A percentile compares a stretch with the other conserved stretches of the same genome.
These are phyloP conservation scores for Aureobasidium subglaciale DNA, from an alignment of 2,329 filamentous ascomycete species.

Conservation along the genomic window DNA sequence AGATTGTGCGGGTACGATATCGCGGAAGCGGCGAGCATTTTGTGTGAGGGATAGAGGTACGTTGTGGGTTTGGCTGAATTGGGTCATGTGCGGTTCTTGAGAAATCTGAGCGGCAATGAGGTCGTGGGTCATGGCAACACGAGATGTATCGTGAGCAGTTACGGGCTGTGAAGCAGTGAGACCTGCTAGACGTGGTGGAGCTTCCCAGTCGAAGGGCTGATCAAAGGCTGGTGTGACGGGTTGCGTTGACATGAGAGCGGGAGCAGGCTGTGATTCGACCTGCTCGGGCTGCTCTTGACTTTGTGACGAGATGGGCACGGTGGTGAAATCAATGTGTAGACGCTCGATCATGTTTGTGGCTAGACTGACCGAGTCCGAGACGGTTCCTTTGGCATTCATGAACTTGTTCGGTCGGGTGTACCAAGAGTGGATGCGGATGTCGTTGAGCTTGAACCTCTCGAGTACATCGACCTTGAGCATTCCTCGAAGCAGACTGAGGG, in stretches of 20 bases:
- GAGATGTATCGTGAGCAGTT: constrained; percentile 28
- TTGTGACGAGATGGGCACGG: constrained; percentile 46
- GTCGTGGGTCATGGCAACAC: constrained; percentile 26
- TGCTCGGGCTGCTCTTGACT: constrained; percentile 16
- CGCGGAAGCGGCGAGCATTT: constrained; percentile 76
- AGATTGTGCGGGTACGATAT: constrained; percentile 81
- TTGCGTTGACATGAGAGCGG: constrained; percentile 69
- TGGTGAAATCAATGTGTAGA: constrained; percentile 78
- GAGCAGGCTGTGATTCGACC: constrained; percentile 32
- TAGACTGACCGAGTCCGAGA: constrained; percentile 71
- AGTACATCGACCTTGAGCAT: constrained; percentile 79
- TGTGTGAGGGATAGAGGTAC: constrained; percentile 83
- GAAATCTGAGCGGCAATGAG: constrained; percentile 58
- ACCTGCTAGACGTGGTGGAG: constrained; percentile 52
- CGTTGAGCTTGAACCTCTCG: constrained; percentile 75
- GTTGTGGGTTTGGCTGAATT: constrained; percentile 73
- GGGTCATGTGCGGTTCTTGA: constrained; percentile 75
- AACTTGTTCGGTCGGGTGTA: constrained; percentile 77
- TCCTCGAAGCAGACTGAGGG: constrained; percentile 75
- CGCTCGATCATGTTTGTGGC: constrained; percentile 94
- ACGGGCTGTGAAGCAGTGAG: constrained; percentile 45
- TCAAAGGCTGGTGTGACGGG: constrained; percentile 72
- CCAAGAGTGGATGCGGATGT: constrained; percentile 89
- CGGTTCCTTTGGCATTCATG: constrained; percentile 64
- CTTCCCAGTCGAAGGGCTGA: constrained; percentile 76